Percentiles rank a stretch among this genome's conserved stretches.
Evolutionary conservation across 2,329 filamentous ascomycete species (phyloP).

Genomic region (Epichloe aotearoae): DNA sequence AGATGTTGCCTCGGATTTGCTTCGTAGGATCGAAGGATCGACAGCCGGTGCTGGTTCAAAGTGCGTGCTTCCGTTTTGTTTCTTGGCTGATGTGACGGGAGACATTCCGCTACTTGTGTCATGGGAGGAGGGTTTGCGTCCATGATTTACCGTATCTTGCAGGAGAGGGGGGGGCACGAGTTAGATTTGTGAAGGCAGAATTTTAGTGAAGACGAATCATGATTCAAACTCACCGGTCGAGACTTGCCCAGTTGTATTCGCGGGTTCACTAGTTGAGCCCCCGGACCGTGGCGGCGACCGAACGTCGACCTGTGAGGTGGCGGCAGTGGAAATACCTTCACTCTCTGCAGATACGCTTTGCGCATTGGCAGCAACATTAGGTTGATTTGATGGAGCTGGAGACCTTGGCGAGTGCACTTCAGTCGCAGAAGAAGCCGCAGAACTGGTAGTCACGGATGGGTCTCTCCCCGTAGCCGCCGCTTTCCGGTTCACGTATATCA

Average conservation of each 20-base stretch:
- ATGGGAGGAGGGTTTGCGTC: background rate
- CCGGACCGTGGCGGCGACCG: background rate
- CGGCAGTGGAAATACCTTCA: background rate
- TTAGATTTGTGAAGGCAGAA: background rate
- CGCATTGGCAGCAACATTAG: background rate
- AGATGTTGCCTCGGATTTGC: conserved; percentile 1
- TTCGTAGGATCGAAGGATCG: background rate
- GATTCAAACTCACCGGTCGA: conserved; percentile 1
- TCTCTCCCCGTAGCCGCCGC: conserved; percentile 17
- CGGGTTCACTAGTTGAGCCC: background rate
- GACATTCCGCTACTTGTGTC: background rate
- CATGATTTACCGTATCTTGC: background rate
- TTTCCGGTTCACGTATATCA: conserved; percentile 26
- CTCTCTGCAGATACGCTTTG: background rate
- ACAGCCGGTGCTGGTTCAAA: conserved; percentile 1
- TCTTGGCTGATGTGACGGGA: background rate
- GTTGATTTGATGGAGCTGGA: background rate
- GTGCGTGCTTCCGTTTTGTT: background rate
- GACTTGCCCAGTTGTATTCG: background rate
- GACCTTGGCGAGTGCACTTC: background rate
- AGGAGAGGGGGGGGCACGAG: background rate
- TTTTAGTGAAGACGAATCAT: background rate
- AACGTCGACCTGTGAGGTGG: background rate
- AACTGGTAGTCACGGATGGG: conserved; percentile 7
- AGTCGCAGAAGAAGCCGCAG: conserved; percentile 7